phyloP scores from a whole-genome alignment of 1,284 basidiomycete genomes.

The Apiotrichum domesticum region DNA sequence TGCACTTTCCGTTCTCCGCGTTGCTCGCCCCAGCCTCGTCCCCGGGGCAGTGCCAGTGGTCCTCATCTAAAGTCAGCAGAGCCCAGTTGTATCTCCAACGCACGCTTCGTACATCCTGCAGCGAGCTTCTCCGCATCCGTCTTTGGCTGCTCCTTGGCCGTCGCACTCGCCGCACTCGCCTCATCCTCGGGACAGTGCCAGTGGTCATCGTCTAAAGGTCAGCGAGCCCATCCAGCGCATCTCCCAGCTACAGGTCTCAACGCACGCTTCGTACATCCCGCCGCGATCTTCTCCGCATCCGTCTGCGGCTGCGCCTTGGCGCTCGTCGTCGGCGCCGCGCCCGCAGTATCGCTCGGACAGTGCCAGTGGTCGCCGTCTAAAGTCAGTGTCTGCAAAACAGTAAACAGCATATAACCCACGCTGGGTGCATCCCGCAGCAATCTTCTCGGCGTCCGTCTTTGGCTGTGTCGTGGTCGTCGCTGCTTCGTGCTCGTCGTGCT shows the following conservation, averaged over 20 bases:
- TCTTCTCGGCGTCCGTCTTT: too few species aligned
- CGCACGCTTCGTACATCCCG: neutral
- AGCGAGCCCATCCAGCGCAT: too few species aligned
- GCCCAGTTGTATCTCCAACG: neutral
- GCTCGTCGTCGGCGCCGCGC: neutral
- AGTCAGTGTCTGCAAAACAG: too few species aligned
- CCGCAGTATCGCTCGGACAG: neutral
- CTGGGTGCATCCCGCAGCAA: too few species aligned
- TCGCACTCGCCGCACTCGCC: too few species aligned
- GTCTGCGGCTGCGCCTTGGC: neutral
- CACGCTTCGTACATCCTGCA: neutral
- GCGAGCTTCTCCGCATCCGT: neutral
- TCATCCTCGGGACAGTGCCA: slow-evolving; percentile 26
- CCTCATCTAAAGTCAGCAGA: too few species aligned
- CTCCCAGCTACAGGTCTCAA: neutral
- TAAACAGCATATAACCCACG: too few species aligned
- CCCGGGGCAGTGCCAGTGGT: slow-evolving; percentile 28
- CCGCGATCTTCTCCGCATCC: neutral
- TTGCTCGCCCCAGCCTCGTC: neutral
- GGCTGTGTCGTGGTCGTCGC: too few species aligned
- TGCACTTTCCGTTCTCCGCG: slow-evolving; percentile 28
- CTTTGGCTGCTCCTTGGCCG: neutral
- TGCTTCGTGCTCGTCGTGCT: too few species aligned
- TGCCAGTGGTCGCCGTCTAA: neutral
- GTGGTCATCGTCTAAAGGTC: slow-evolving; percentile 5